Conservation (phyloP, 169 alveolate genomes). For the Plasmodium berghei region DNA sequence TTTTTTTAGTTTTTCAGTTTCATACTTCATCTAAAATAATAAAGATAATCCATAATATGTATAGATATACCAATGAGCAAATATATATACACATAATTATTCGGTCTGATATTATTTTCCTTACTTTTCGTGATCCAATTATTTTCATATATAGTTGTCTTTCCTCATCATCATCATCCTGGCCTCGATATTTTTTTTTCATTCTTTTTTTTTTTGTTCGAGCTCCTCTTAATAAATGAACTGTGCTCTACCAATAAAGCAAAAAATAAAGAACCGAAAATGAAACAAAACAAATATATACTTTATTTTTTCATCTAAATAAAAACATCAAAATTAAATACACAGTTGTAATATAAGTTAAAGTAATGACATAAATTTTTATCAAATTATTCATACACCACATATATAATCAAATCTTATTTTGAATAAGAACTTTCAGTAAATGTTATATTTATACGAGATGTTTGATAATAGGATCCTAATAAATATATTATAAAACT, state of each 20-base stretch:
- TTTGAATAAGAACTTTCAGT: too few relatives aligned
- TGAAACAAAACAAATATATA: background rate
- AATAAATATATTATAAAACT: too few relatives aligned
- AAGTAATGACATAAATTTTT: too few relatives aligned
- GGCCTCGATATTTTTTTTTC: slow-evolving; percentile 64
- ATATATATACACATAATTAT: background rate
- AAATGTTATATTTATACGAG: too few relatives aligned
- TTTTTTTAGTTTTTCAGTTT: slow-evolving; percentile 30
- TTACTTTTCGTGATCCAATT: slow-evolving; percentile 49
- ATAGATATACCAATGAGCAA: background rate
- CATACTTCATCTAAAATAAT: slow-evolving; percentile 59
- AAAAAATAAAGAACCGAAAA: background rate
- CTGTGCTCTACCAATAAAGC: slow-evolving; percentile 2
- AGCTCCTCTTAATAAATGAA: slow-evolving; percentile 67
- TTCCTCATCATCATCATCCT: slow-evolving; percentile 58
- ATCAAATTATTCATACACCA: too few relatives aligned
- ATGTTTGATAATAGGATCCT: too few relatives aligned
- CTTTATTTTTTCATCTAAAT: background rate
- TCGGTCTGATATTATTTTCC: background rate
- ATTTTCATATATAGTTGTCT: slow-evolving; percentile 61
- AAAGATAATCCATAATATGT: background rate
- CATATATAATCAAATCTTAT: too few relatives aligned
- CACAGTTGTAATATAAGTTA: too few relatives aligned
- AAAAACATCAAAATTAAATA: background rate
- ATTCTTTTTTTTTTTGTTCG: slow-evolving; percentile 53